These are phyloP conservation scores for Dovyalis caffra DNA, from an alignment of 345 rosid species.

Conservation along the genomic window DNA sequence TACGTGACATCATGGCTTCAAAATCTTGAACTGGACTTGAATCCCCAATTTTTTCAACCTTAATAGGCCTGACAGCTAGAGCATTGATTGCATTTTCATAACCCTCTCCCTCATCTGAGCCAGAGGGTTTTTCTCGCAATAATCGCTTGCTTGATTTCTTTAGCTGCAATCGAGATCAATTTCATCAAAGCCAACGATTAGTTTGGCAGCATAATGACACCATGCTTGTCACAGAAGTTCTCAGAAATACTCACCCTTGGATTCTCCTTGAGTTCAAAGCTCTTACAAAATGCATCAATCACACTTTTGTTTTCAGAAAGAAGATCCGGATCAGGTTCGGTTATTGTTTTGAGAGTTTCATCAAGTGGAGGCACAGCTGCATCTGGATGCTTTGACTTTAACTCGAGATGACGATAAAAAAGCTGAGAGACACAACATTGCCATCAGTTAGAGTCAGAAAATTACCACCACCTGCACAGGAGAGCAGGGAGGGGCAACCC, in stretches of 20 bases:
- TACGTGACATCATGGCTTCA: conserved; percentile 74
- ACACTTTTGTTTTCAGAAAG: conserved; percentile 45
- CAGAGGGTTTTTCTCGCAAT: conserved; percentile 56
- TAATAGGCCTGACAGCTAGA: conserved; percentile 18
- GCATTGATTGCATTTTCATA: conserved; percentile 25
- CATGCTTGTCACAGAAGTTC: not conserved
- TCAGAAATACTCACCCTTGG: conserved; percentile 53
- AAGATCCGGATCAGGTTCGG: conserved; percentile 67
- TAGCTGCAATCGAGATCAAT: conserved; percentile 44
- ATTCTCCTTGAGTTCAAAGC: conserved; percentile 72
- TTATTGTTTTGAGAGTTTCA: conserved; percentile 62
- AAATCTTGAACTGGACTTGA: conserved; percentile 72
- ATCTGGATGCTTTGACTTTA: conserved; percentile 70
- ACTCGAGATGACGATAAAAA: conserved; percentile 66
- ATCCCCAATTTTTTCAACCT: conserved; percentile 52
- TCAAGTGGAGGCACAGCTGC: conserved; percentile 78
- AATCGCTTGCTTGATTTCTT: conserved; percentile 53
- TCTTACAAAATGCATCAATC: conserved; percentile 43
- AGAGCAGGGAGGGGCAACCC: not conserved
- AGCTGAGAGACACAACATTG: conserved; percentile 47
- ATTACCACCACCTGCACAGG: not conserved
- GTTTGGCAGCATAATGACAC: conserved; percentile 5
- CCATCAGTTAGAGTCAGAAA: conserved; percentile 23
- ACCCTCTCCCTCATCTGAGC: conserved; percentile 53
- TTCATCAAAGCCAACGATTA: not conserved